These are phyloP conservation scores for Aquilaria malaccensis DNA, from an alignment of 345 rosid species.

Conservation along the genomic window DNA sequence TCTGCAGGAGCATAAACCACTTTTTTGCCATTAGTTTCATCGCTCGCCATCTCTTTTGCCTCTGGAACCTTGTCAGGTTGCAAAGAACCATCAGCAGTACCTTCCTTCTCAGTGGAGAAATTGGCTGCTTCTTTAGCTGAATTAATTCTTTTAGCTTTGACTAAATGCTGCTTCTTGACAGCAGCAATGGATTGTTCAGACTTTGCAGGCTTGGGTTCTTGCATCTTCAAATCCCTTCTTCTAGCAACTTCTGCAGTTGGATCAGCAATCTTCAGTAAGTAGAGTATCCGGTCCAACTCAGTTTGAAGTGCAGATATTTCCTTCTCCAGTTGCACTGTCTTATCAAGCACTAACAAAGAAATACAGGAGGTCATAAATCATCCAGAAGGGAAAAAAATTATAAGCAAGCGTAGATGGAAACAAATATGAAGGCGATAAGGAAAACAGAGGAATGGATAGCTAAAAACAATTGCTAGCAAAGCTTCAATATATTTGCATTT, in stretches of 20 bases:
- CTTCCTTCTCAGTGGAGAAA: constrained; percentile 23
- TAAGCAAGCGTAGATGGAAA: background rate
- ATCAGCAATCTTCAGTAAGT: constrained; percentile 84
- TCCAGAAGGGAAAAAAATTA: background rate
- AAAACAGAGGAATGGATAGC: too few relatives aligned
- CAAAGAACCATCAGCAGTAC: constrained; percentile 18
- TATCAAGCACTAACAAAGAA: constrained; percentile 58
- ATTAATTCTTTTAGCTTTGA: constrained; percentile 26
- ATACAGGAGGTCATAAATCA: constrained; percentile 7
- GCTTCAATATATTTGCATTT: too few relatives aligned
- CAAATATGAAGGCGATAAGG: background rate
- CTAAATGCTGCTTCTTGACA: constrained; percentile 22
- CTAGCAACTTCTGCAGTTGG: constrained; percentile 77
- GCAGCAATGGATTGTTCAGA: constrained; percentile 26
- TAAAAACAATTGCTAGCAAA: too few relatives aligned
- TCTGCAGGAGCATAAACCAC: constrained; percentile 42
- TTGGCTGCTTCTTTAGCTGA: constrained; percentile 25
- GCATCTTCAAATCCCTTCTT: constrained; percentile 46
- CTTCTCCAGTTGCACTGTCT: constrained; percentile 50
- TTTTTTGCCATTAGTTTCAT: constrained; percentile 32
- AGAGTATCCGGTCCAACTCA: constrained; percentile 59
- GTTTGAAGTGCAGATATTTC: constrained; percentile 63
- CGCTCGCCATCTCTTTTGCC: constrained; percentile 26
- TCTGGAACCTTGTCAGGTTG: constrained; percentile 27
- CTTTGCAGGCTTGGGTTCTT: constrained; percentile 28